Conservation (phyloP, 2,329 filamentous ascomycete species). For the Penicillium polonicum region DNA sequence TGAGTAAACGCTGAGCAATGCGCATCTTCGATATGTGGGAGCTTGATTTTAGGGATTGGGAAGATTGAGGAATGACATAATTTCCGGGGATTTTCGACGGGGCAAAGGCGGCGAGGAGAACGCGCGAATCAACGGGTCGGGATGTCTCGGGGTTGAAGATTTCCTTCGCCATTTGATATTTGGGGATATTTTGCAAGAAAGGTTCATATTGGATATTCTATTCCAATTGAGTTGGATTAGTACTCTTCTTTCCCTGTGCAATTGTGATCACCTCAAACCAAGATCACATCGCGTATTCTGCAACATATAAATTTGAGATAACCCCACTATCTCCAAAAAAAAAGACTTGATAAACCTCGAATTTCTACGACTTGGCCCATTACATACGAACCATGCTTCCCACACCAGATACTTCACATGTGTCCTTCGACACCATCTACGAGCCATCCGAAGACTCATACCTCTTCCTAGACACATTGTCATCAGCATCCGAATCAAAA, state of each 20-base stretch:
- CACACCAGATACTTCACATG: slow-evolving; percentile 89
- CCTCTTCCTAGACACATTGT: slow-evolving; percentile 87
- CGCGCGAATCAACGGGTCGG: slow-evolving; percentile 18
- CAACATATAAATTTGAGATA: background rate
- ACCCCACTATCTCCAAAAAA: slow-evolving; percentile 6
- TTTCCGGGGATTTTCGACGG: slow-evolving; percentile 15
- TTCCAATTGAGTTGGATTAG: too few relatives aligned
- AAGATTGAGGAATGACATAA: slow-evolving; percentile 24
- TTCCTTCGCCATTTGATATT: background rate
- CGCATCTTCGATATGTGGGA: slow-evolving; percentile 33
- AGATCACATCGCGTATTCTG: background rate
- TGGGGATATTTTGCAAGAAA: background rate
- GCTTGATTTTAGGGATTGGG: background rate
- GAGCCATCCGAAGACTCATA: slow-evolving; percentile 96
- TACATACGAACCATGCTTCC: slow-evolving; percentile 67
- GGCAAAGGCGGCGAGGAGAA: slow-evolving; percentile 24
- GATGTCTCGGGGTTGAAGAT: slow-evolving; percentile 7
- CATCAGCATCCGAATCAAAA: slow-evolving; percentile 63
- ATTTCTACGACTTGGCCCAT: background rate
- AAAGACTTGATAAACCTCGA: background rate
- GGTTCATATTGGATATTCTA: background rate
- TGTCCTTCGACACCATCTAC: slow-evolving; percentile 84
- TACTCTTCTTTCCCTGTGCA: too few relatives aligned
- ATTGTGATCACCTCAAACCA: background rate
- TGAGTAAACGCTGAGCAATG: slow-evolving; percentile 35